Percentiles rank a stretch among this genome's conserved stretches.
These are phyloP conservation scores for Marsdenia floribunda DNA, from an alignment of 257 asterid species.

Conservation along the genomic window DNA sequence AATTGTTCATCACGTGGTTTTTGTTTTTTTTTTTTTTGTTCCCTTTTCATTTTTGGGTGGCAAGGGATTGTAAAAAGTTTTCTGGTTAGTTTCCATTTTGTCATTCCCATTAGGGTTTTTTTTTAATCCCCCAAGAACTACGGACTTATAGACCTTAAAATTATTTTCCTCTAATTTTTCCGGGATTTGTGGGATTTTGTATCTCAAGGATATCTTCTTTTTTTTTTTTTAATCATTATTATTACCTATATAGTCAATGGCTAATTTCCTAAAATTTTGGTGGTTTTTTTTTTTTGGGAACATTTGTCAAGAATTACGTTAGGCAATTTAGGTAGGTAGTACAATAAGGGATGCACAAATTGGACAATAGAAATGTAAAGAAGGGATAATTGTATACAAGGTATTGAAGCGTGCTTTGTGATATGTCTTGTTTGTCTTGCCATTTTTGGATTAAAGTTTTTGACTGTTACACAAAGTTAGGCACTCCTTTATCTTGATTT, in stretches of 20 bases:
- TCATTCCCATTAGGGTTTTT: slow-evolving; percentile 4
- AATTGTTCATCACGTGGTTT: slow-evolving; percentile 19
- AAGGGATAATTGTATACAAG: neutral
- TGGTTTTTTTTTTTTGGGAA: neutral
- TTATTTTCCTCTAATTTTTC: slow-evolving; percentile 17
- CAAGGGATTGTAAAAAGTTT: neutral
- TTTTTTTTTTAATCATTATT: neutral
- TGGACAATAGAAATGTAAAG: neutral
- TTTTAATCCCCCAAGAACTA: slow-evolving; percentile 7
- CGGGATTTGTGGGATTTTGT: slow-evolving; percentile 30
- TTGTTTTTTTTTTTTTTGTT: neutral
- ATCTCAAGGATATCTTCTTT: neutral
- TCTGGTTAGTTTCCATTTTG: slow-evolving; percentile 25
- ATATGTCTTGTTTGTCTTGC: slow-evolving; percentile 13
- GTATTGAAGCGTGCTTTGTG: slow-evolving; percentile 3
- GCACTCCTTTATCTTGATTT: slow-evolving; percentile 4
- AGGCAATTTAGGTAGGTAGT: no score
- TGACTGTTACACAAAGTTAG: slow-evolving; percentile 2
- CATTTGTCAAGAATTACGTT: neutral
- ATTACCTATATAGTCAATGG: slow-evolving; percentile 10
- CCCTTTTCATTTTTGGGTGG: neutral
- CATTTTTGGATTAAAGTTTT: slow-evolving; percentile 9
- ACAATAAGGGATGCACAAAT: neutral
- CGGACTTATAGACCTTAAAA: neutral
- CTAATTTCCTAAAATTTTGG: neutral